Conservation (phyloP, 768 basidiomycete species). For the Auriculariales sp. region DNA sequence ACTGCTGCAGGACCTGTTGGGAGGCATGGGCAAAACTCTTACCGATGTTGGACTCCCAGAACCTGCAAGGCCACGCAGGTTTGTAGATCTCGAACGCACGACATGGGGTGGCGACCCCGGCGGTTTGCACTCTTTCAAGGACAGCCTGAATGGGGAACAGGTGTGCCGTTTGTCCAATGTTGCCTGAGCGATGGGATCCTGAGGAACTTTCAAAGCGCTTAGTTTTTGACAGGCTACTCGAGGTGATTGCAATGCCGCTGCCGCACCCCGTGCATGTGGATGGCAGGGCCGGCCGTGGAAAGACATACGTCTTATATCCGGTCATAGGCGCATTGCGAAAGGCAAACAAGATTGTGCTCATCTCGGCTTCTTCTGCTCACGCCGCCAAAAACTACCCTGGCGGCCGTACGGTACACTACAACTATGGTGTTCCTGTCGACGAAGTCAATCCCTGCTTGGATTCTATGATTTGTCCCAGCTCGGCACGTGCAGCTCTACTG, state of each 20-base stretch:
- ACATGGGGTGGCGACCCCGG: slow-evolving; percentile 11
- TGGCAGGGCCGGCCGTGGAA: slow-evolving; percentile 27
- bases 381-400: slow-evolving; percentile 24
- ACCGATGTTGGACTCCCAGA: slow-evolving; percentile 19
- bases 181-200: too few relatives aligned
- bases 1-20: slow-evolving; percentile 4
- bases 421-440: slow-evolving; percentile 8
- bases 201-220: background rate
- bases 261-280: slow-evolving; percentile 18
- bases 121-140: background rate
- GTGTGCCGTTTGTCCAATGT: too few relatives aligned
- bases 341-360: slow-evolving; percentile 16
- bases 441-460: background rate
- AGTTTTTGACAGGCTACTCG: background rate
- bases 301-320: slow-evolving; percentile 22
- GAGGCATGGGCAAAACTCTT: slow-evolving; percentile 11
- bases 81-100: slow-evolving; percentile 15
- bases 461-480: background rate
- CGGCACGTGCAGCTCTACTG: background rate
- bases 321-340: slow-evolving; percentile 19
- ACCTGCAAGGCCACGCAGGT: slow-evolving; percentile 12
- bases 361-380: slow-evolving; percentile 25
- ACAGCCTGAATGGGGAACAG: background rate
- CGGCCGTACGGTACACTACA: slow-evolving; percentile 23
- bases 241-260: background rate